Evolutionary conservation across 2,329 filamentous ascomycete species (phyloP).

Genomic region (Fusarium sp.): DNA sequence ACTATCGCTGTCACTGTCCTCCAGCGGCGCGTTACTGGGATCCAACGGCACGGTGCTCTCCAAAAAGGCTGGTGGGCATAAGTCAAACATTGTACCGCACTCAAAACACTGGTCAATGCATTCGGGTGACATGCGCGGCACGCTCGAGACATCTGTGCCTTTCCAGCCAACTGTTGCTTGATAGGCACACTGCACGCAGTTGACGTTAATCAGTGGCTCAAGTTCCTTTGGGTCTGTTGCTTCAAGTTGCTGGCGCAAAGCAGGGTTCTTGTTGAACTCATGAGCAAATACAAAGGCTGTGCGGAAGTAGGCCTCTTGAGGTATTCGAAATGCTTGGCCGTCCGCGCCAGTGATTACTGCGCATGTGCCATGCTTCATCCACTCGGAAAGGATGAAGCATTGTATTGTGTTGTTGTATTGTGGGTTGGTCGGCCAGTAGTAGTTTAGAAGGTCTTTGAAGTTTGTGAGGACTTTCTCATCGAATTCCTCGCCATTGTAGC

Average conservation of each 20-base stretch:
- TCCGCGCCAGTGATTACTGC: conserved; percentile 3
- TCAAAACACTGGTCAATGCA: conserved; percentile 6
- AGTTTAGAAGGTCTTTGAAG: neutral
- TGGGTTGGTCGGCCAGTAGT: conserved; percentile 9
- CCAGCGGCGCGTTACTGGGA: neutral
- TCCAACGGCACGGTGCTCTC: neutral
- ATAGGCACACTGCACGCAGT: conserved; percentile 2
- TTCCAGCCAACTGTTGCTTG: neutral
- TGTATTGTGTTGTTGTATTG: conserved; percentile 8
- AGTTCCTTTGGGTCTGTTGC: neutral
- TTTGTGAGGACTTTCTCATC: neutral
- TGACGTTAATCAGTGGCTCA: neutral
- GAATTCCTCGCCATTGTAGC: neutral
- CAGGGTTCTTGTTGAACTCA: neutral
- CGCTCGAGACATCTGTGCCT: conserved; percentile 1
- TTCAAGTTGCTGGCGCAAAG: neutral
- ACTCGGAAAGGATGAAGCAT: conserved; percentile 10
- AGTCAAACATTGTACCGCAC: neutral
- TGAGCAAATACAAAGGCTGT: conserved; percentile 4
- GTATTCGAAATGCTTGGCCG: neutral
- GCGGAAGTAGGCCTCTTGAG: conserved; percentile 8
- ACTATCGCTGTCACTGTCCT: neutral
- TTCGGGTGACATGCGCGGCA: neutral
- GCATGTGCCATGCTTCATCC: conserved; percentile 15
- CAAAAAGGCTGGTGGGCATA: neutral